Percentiles rank a stretch among this genome's conserved stretches.
phyloP scores from a whole-genome alignment of 164 flowering plant genomes.

The Aristolochia fimbriata region DNA sequence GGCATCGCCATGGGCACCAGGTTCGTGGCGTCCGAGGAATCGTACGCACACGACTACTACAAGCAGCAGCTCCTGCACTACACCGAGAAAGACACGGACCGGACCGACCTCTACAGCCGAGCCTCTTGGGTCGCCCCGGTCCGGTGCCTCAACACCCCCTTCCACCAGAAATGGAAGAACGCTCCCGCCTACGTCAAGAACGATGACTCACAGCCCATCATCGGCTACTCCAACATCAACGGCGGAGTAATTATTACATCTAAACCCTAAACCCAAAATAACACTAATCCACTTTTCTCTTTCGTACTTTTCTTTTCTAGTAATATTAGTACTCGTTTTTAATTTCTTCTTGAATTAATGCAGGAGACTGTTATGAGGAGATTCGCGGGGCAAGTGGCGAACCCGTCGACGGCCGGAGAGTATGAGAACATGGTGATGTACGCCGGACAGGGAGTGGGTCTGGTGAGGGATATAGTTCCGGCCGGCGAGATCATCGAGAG shows the following conservation, averaged over 20 bases:
- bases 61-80: conserved; percentile 20
- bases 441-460: conserved; percentile 24
- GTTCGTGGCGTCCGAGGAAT: conserved; percentile 21
- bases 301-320: no score
- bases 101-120: conserved; percentile 19
- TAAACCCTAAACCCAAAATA: background rate
- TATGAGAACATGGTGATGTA: conserved; percentile 14
- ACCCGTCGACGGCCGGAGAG: conserved; percentile 13
- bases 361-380: conserved; percentile 12
- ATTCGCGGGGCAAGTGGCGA: conserved; percentile 15
- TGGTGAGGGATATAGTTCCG: conserved; percentile 17
- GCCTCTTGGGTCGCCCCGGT: conserved; percentile 18
- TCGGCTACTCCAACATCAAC: conserved; percentile 13
- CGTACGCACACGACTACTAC: conserved; percentile 25
- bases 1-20: conserved; percentile 24
- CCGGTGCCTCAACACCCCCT: conserved; percentile 24
- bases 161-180: conserved; percentile 17
- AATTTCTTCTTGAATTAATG: background rate
- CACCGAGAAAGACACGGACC: conserved; percentile 18
- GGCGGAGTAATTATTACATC: conserved; percentile 6
- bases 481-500: conserved; percentile 18
- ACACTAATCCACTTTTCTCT: no score
- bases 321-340: no score
- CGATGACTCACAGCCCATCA: conserved; percentile 16
- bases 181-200: conserved; percentile 14